Conservation (phyloP, 2,329 filamentous ascomycete genomes). For the Aotearoamyces nothofagi region DNA sequence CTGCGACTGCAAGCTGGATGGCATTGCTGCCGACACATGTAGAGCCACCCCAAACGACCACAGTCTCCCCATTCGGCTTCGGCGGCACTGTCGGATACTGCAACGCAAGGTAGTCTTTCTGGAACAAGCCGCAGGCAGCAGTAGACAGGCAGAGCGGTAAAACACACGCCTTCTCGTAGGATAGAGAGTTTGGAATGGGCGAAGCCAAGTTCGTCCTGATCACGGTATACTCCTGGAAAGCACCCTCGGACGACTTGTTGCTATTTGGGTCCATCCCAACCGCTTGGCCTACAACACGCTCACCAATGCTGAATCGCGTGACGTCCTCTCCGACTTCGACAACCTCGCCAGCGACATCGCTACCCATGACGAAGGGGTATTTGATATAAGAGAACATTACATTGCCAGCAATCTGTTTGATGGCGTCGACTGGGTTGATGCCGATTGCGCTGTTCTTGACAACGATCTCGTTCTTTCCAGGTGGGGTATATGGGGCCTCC, state of each 20-base stretch:
- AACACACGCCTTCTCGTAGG: conserved; percentile 17
- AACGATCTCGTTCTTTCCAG: conserved; percentile 22
- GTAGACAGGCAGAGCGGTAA: conserved; percentile 18
- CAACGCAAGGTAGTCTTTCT: conserved; percentile 10
- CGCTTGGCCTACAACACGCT: conserved; percentile 28
- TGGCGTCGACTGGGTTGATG: conserved; percentile 25
- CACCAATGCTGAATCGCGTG: conserved; percentile 31
- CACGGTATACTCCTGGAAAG: conserved; percentile 18
- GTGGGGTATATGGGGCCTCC: conserved; percentile 21
- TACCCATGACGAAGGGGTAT: conserved; percentile 26
- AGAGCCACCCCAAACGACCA: conserved; percentile 19
- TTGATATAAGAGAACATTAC: conserved; percentile 5
- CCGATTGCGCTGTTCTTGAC: conserved; percentile 24
- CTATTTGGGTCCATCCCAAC: background rate
- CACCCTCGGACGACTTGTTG: conserved; percentile 8
- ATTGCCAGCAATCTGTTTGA: conserved; percentile 1
- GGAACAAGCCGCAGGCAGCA: conserved; percentile 18
- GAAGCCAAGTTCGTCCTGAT: conserved; percentile 8
- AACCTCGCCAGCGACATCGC: conserved; percentile 38
- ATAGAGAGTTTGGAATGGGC: conserved; percentile 15
- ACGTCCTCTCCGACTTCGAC: conserved; percentile 28
- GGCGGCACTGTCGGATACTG: conserved; percentile 12
- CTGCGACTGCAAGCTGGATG: conserved; percentile 25
- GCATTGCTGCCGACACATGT: conserved; percentile 15
- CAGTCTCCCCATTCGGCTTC: conserved; percentile 15